Base-by-base conservation (phyloP, 108 stramenopile species). In the Cylindrotheca closterium region DNA sequence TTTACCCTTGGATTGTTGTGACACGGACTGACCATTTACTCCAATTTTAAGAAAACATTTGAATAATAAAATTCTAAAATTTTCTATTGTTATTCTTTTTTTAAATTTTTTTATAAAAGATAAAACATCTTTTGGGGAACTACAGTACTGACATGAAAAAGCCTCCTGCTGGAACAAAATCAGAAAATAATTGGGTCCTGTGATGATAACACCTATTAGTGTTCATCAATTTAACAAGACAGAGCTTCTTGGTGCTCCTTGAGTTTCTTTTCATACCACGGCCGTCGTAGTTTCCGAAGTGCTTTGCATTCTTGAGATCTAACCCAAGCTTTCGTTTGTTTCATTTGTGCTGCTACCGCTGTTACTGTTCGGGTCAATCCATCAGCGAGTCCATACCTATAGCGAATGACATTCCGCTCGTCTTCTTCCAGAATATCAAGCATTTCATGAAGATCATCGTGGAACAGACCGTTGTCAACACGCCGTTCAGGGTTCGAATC, bases 251-350 rank as follows among this genome's bases (percentile, higher is more conserved):
- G 82, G 67, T 95, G 89, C 60, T 95, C 91, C 60, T 75, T 86
- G 66, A 95, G 64, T 60, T 88, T 75, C 65, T 89, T 82, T 71
- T 95, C 94, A 65, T 95, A 95, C 94, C 94, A 95, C 18, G 94
- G 94, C 21, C 94, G 79, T 26, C 94, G 74, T 18, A 95, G 65
- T 65, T 89, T 91, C 26, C 94, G 72, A 34, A 95, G 67, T 46
- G 89, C 94, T 63, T 91, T 79, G 52, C 86, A 90, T 68, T 95
- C 94, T 77, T 91, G 85, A 1, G 89, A 89, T 54, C 94, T 57
- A 22, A 95, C 94, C 91, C 91, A 95, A 12, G 87, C 77, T 52
- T 92, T 90, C 21, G 85, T 72, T 61, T 84, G 79, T 51, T 83
- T 73, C 80, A 92, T 71, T 73, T 88, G 75, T 18, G 89, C 82